Base-by-base conservation (phyloP, 2,329 filamentous ascomycete species). In the Aspergillus sergii region DNA sequence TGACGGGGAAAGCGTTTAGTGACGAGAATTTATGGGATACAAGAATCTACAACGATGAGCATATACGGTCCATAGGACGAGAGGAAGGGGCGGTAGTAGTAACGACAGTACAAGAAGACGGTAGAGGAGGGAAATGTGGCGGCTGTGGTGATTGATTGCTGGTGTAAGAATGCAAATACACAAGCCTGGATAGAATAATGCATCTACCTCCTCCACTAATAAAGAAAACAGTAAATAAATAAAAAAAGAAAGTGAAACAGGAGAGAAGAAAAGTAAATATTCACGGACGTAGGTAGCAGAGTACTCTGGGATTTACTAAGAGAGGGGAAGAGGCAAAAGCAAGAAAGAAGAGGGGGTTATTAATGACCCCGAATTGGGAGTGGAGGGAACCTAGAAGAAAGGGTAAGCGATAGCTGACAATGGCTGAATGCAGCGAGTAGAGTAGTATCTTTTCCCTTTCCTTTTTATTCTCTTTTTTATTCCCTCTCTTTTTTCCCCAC, bases 361-460 rank as follows among this genome's bases (percentile, higher is more conserved):
- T 41, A 51, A 36, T 61, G 36, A 32, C 32, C 45, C 45, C 34
- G 58, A 46, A 56, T 51, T 55, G 46, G 58, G 32, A 55, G 64
- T 64, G 64, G 58, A 59, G 62, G 65, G 54, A 66, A 61, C 28
- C 48, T 51, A 51, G 64, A 64, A 63, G 66, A 61, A 45, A 36
- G 57, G 60, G 57, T 61, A 66, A 62, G 63, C 65, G 65, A 51
- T 32, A 41, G 60, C 46, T 61, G 53, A 41, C 28, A 59, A 56
- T 43, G 48, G 21, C 43, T 21, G 57, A 58, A 58, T 61, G 62
- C 62, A 68, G 57, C 62, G 57, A 65, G 66, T 64, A 65, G 58
- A 65, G 66, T 64, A 65, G 58, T 57, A 64, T 62, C 46, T 60
- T 46, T 60, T 16, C 14, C 23, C 10, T 50, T 50, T n/a, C 14